phyloP scores from a whole-genome alignment of 1,139 yeast species.

The Candida neerlandica region DNA sequence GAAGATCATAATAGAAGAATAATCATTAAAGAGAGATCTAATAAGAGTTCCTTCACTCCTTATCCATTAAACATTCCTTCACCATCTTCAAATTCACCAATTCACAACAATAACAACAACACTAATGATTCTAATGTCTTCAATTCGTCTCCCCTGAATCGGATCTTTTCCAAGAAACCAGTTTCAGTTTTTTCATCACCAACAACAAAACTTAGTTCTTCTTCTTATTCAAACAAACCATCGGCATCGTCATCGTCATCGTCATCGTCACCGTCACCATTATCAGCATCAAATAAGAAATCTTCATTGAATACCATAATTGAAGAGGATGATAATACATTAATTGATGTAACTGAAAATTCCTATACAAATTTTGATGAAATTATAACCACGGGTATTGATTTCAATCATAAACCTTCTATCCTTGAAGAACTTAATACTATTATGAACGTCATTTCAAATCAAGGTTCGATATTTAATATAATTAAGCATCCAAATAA shows the following conservation, averaged over 20 bases:
- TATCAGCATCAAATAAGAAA: constrained; percentile 5
- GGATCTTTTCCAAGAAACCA: not conserved
- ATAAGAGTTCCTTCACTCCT: constrained; percentile 14
- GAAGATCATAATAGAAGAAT: constrained; percentile 3
- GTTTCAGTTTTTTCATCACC: not conserved
- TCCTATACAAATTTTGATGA: constrained; percentile 12
- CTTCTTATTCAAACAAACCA: constrained; percentile 3
- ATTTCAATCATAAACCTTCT: not conserved
- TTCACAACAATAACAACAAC: not conserved
- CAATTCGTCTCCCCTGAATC: not conserved
- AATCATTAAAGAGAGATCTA: constrained; percentile 8
- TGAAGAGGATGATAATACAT: constrained; percentile 14
- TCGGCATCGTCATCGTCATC: constrained; percentile 2
- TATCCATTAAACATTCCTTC: constrained; percentile 15
- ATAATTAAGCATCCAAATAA: constrained; percentile 17
- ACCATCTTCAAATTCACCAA: constrained; percentile 7
- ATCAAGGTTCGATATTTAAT: constrained; percentile 17
- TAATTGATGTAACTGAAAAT: constrained; percentile 10
- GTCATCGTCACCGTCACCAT: constrained; percentile 5
- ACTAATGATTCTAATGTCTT: not conserved
- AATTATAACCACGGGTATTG: not conserved
- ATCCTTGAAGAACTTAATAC: constrained; percentile 6
- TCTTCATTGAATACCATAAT: constrained; percentile 14
- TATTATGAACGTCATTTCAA: constrained; percentile 9
- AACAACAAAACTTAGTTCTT: not conserved